Base-by-base conservation (phyloP, 2,329 filamentous ascomycete genomes). In the Xylaria sp. region DNA sequence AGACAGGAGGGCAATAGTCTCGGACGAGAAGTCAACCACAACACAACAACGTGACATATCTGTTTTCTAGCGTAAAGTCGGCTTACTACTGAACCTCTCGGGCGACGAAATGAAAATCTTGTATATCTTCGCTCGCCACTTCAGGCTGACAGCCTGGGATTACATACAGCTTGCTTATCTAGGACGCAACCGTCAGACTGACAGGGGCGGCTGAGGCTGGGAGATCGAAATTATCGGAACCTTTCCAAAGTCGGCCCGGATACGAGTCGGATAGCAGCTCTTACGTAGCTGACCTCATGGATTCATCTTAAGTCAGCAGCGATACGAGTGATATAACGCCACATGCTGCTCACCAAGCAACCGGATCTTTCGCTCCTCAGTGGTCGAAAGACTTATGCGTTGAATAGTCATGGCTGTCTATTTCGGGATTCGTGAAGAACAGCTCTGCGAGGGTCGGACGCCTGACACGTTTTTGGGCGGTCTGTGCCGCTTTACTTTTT, bases 161-260 rank as follows among this genome's bases (percentile, higher is more conserved):
- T 15, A 55, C 41, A 12, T 15, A 55, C 41, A 12, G 25, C n/a
- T n/a, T 57, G n/a, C 46, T 23, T 57, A 57, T 39, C 12, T 64
- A 56, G 28, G 52, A 56, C 52, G 31, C 31, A 25, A 12, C 10
- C 20, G 46, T 62, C 59, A 62, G 59, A 52, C 4, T 55, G 59
- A n/a, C 1, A 12, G 25, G 50, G 34, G 48, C 51, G 34, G 48
- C 51, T 64, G 54, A 39, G 20, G 52, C 62, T 64, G 54, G 41
- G 34, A 31, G 18, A 37, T 37, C 58, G 20, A 41, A 39, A 52
- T 3, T 12, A 28, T 31, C n/a, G 1, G 4, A 31, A 46, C 1
- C 28, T 28, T n/a, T 18, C 18, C 9, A 23, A 15, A 46, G 2
- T 46, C 23, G 39, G 39, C 23, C 56, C 56, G 56, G 39, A 58